A percentile compares a stretch with the other conserved stretches of the same genome.
Evolutionary conservation across 139 green algal species (phyloP).

Genomic region (Picocystis salinarum): DNA sequence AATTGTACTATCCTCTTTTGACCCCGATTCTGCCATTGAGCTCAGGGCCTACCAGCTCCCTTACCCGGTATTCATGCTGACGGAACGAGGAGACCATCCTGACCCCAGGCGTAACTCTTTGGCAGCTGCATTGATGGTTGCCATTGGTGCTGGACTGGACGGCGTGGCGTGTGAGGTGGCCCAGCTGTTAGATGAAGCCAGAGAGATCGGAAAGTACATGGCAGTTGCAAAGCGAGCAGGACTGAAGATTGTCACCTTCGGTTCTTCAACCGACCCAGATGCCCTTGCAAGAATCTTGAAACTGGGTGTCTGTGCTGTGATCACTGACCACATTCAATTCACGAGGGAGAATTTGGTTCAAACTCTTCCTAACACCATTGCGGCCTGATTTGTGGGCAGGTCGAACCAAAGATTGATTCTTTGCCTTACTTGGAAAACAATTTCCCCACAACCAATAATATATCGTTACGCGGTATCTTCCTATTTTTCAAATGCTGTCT

Average conservation of each 20-base stretch:
- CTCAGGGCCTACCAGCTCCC: slow-evolving; percentile 17
- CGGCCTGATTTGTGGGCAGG: no score
- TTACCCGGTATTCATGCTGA: slow-evolving; percentile 57
- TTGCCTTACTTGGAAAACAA: no score
- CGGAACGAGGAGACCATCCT: slow-evolving; percentile 32
- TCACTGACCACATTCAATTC: slow-evolving; percentile 4
- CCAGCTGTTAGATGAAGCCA: no score
- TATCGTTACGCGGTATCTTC: no score
- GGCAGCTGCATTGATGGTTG: slow-evolving; percentile 35
- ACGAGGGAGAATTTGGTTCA: no score
- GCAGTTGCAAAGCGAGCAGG: slow-evolving; percentile 20
- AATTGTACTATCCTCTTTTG: slow-evolving; percentile 62
- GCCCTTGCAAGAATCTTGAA: slow-evolving; percentile 35
- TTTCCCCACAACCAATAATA: no score
- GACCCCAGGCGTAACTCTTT: slow-evolving; percentile 49
- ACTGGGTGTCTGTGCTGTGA: slow-evolving; percentile 27
- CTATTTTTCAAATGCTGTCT: no score
- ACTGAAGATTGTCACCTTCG: slow-evolving; percentile 57
- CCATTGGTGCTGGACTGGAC: slow-evolving; percentile 19
- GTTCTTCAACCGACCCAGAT: slow-evolving; percentile 42
- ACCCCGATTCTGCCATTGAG: slow-evolving; percentile 54
- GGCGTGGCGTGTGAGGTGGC: slow-evolving; percentile 45
- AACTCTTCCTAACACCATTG: no score
- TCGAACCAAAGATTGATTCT: no score
- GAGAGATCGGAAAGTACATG: slow-evolving; percentile 11